A percentile compares a stretch with the other conserved stretches of the same genome.
Conservation (phyloP, 2,329 filamentous ascomycete species). For the Pseudocercospora vitis region DNA sequence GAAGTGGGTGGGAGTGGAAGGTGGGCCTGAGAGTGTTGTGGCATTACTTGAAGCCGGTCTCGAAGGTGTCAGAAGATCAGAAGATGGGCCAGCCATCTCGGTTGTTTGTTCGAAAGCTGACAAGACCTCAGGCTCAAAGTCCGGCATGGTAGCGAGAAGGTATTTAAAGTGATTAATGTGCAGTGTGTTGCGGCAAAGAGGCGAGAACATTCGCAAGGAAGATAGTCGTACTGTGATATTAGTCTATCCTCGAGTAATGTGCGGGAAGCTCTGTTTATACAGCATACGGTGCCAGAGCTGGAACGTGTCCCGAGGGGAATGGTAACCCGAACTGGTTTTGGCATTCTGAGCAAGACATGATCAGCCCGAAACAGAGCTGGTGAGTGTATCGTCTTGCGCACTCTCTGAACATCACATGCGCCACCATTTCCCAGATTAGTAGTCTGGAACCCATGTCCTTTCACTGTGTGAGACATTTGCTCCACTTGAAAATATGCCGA, state of each 20-base stretch:
- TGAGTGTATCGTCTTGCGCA: no score
- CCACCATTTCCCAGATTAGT: no score
- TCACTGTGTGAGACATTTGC: neutral
- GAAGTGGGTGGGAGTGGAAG: no score
- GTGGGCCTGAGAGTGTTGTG: no score
- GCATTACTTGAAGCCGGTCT: no score
- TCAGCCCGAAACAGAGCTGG: neutral
- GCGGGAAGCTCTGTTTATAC: no score
- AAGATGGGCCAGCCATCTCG: no score
- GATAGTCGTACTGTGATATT: neutral
- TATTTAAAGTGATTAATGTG: neutral
- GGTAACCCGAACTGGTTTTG: neutral
- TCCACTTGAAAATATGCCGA: neutral
- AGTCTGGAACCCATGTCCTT: neutral
- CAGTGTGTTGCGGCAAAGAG: neutral
- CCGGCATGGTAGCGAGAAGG: neutral
- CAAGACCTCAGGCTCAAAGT: neutral
- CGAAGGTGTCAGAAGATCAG: no score
- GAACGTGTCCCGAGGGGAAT: neutral
- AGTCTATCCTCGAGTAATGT: no score
- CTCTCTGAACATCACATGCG: no score
- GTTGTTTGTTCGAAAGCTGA: no score
- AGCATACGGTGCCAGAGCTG: neutral
- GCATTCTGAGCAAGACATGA: neutral
- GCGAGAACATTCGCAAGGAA: neutral